Base-by-base conservation (phyloP, 1,284 basidiomycete species). In the Erythrobasidium hasegawianum region DNA sequence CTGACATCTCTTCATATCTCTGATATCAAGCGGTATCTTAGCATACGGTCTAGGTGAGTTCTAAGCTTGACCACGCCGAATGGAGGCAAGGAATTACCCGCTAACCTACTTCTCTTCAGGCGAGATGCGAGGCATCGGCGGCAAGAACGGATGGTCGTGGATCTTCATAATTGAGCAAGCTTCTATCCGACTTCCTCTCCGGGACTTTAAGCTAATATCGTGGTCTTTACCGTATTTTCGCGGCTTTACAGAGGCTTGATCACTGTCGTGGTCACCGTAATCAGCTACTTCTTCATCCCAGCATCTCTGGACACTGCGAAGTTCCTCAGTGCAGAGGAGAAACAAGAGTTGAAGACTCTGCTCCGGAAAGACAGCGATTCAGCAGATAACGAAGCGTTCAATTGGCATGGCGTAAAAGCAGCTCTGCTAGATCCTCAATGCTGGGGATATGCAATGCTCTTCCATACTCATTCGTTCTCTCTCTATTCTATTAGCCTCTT, bases 371-470 rank as follows among this genome's bases (percentile, higher is more conserved):
- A 86, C 66, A 82, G 81, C 1, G 84, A 86, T 72, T 81, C 83
- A 7, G 82, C 79, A 1, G 79, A 78, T 29, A 68, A 71, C 10
- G 77, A 78, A 53, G 60, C 71, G 2, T 78, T 78, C 70, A 69
- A 70, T 10, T 78, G 77, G 76, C 62, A 68, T 2, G 77, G 73
- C 1, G 76, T 76, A 39, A 71, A 69, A 54, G 75, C 57, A 67
- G 85, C 86, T 2, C 77, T 85, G 67, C 80, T 76, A 56, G 84
- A 86, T 69, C 83, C 81, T 58, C 76, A 85, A 33, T 83, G 85
- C 10, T 87, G 85, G 81, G 82, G 78, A 40, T 88, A 87, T 76
- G 82, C 83, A 0, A 72, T 87, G 40, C 78, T 86, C 14, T 87
- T 86, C 77, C 84, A 87, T 70, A 84, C 84, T 1, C 85, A 83